Base-by-base conservation (phyloP, 2,329 filamentous ascomycete species). In the Calonectria fujianensis region DNA sequence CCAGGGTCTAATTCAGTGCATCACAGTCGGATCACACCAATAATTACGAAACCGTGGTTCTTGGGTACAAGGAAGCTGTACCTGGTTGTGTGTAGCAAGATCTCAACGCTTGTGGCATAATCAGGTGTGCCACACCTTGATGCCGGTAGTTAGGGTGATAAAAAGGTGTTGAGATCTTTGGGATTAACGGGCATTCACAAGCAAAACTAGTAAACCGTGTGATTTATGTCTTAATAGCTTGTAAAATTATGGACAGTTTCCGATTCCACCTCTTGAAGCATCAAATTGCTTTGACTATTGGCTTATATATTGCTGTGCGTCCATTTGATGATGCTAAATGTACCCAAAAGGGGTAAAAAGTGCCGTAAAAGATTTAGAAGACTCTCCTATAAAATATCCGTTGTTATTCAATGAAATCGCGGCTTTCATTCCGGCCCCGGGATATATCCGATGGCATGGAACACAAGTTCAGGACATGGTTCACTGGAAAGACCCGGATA, bases 131-230 rank as follows among this genome's bases (percentile, higher is more conserved):
- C 37, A 80, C 76, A n/a, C 78, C 79, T 32, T 75, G 75, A 20
- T 71, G 76, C 4, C 77, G 78, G 52, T 76, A 69, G 27, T 80
- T 71, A 4, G 79, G 77, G 31, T 79, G 77, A 77, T 80, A 45
- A 73, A 80, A 31, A 80, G 63, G 79, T 80, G 29, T 80, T 79
- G 5, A 79, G 61, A 13, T 74, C 78, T 79, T 67, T 0, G 14
- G 24, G 16, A 32, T 73, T 61, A 75, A 71, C 6, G 24, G 4
- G 8, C 4, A 13, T 14, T 5, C 13, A 10, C 2, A 2, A 4
- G 3, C 20, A 35, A 24, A n/a, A 13, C 4, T 4, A 9, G 37
- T 8, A 20, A 20, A 18, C 2, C 7, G 20, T 9, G 37, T 45
- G n/a, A 5, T 1, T 27, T 14, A 13, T 27, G 27, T 10, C 27